Evolutionary conservation across 2,329 filamentous ascomycete species (phyloP), one percentile per base, ranked within the genome.

Genomic region (Rosellinia necatrix): DNA sequence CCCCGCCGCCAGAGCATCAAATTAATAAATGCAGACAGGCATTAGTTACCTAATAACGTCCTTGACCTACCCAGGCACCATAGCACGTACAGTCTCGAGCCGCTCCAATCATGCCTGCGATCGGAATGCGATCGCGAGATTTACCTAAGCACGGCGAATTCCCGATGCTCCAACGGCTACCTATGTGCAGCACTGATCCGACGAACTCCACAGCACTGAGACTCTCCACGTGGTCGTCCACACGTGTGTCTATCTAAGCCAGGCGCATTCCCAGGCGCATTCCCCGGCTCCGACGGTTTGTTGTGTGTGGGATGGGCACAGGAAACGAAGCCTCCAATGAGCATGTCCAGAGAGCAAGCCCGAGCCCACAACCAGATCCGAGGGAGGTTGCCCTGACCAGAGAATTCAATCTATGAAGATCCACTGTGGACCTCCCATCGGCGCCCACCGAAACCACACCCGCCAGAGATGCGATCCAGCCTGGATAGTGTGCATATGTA

Each of bases 101-200:
- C 41, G 21, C 30, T 12, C 24, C 17, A 21, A 32, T 37, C 35
- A 38, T 32, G 25, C 9, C 27, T 29, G 21, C 38, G 29, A 24
- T 41, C 29, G 37, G 49, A 46, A 53, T 32, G 41, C 21, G 50
- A 52, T 40, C 44, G 37, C 49, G 30, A 21, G 30, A 24, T 6
- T 29, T 37, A 30, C 30, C 37, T n/a, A n/a, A 46, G 32, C 22
- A 38, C 32, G 38, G 32, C 15, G n/a, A 34, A 29, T 22, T 37
- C 29, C 53, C 38, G 47, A 21, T 47, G 37, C 42, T 12, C 35
- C 41, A 47, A 38, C 38, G 24, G 46, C 25, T 34, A 8, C 43
- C 22, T n/a, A 38, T 30, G n/a, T 46, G 46, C 13, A n/a, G n/a
- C n/a, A n/a, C 29, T 24, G 21, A 40, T 47, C 41, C 21, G 42